Evolutionary conservation across 805 yeast species (phyloP), one percentile per base, ranked within the genome.

Genomic region (Candida berthetii): DNA sequence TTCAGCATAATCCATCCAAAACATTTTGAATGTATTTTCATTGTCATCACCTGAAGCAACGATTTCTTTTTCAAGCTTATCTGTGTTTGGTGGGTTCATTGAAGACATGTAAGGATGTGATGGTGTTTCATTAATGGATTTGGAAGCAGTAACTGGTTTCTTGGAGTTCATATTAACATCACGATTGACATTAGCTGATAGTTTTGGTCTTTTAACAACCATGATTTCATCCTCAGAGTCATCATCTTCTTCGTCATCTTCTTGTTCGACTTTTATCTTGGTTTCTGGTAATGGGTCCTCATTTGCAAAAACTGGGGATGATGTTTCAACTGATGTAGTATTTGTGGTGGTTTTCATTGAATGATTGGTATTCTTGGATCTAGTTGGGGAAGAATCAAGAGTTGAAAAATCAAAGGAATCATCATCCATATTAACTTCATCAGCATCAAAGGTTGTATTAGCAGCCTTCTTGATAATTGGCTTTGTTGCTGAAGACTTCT

Each of bases 1-100:
- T 57, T 91, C 98, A 19, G 84, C 71, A 59, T 80, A 89, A 61
- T 93, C 99, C 25, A 85, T 64, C 97, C 97, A 93, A 60, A 74
- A 93, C 81, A 91, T 80, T 52, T 77, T 76, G 57, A 89, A 74
- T 1, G 70, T 50, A 35, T 72, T 74, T 3, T 62, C 64, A 34
- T 62, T 65, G 29, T 58, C 64, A 37, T 54, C 53, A 20, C 53
- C 60, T 3, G 48, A 55, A 13, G 54, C 52, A 9, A 55, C 45
- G 29, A 48, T 35, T 3, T 44, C 52, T 42, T 46, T 47, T 7
- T 47, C 53, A 6, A 55, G 28, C 32, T 52, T 53, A 3, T 53
- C 51, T 15, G 48, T 34, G 10, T 42, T 22, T 7, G 40, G 42
- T 11, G 25, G 6, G 25, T 6, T 9, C 6, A 22, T 22, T 6